Conservation (phyloP, 2,329 filamentous ascomycete genomes). For the Trichoderma gracile region DNA sequence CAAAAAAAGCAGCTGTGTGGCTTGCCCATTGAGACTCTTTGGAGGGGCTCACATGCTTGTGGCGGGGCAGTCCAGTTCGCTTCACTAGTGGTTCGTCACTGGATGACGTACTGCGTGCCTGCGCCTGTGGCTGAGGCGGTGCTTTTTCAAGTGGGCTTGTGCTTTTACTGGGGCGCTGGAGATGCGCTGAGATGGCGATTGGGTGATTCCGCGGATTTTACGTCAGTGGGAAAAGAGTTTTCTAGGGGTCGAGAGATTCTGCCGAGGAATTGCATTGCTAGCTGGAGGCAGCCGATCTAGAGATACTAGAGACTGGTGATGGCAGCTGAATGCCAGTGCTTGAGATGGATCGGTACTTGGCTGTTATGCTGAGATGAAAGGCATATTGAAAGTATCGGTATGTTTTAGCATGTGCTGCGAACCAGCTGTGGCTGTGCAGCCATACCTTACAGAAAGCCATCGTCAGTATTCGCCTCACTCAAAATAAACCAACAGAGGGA, state of each 20-base stretch:
- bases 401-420: too few relatives aligned
- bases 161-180: neutral
- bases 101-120: slow-evolving; percentile 19
- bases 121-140: slow-evolving; percentile 21
- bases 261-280: neutral
- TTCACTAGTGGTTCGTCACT: slow-evolving; percentile 8
- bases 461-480: too few relatives aligned
- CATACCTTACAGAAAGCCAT: too few relatives aligned
- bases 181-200: neutral
- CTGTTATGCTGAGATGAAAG: too few relatives aligned
- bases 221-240: slow-evolving; percentile 1
- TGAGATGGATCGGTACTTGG: too few relatives aligned
- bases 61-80: slow-evolving; percentile 20
- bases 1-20: neutral
- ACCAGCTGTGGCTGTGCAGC: too few relatives aligned
- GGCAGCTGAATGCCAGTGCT: too few relatives aligned
- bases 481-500: too few relatives aligned
- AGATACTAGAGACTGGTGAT: too few relatives aligned
- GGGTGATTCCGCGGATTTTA: too few relatives aligned
- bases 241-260: neutral
- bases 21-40: neutral
- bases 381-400: too few relatives aligned
- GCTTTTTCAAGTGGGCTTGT: neutral
- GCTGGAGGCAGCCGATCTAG: neutral
- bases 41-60: slow-evolving; percentile 5